Conservation (phyloP, 306 rosid species). For the Sophora flavescens region DNA sequence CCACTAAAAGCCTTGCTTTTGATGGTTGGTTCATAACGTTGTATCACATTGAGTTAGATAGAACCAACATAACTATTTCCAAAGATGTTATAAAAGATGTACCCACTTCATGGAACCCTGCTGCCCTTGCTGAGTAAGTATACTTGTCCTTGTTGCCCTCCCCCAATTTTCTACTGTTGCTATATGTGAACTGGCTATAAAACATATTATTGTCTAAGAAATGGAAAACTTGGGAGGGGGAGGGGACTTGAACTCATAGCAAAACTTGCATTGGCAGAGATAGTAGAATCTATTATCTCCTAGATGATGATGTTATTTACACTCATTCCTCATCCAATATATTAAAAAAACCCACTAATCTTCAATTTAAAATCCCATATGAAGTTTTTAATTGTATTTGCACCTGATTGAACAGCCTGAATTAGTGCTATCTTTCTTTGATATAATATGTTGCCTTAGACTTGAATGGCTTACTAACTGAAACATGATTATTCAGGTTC, state of each 20-base stretch:
- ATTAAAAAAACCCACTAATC: not conserved
- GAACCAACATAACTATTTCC: constrained; percentile 53
- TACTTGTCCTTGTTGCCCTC: not conserved
- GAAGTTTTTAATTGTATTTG: not conserved
- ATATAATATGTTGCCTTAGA: not conserved
- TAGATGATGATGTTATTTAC: not conserved
- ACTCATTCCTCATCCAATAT: not conserved
- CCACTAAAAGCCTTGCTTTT: constrained; percentile 58
- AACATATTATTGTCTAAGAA: too few species aligned
- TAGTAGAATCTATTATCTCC: not conserved
- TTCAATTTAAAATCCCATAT: not conserved
- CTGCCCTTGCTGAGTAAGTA: constrained; percentile 73
- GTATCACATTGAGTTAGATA: constrained; percentile 64
- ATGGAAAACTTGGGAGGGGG: too few species aligned
- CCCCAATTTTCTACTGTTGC: not conserved
- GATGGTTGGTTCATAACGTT: constrained; percentile 70
- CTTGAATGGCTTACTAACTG: constrained; percentile 16
- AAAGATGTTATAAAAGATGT: constrained; percentile 59
- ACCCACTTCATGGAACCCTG: constrained; percentile 75
- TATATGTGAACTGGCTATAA: not conserved
- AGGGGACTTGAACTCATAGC: too few species aligned
- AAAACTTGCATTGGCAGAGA: not conserved
- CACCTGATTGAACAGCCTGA: not conserved
- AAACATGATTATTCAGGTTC: constrained; percentile 55
- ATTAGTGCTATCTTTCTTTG: not conserved